Conservation (phyloP, 768 basidiomycete species). For the Gloeopeniophorella convolvens region DNA sequence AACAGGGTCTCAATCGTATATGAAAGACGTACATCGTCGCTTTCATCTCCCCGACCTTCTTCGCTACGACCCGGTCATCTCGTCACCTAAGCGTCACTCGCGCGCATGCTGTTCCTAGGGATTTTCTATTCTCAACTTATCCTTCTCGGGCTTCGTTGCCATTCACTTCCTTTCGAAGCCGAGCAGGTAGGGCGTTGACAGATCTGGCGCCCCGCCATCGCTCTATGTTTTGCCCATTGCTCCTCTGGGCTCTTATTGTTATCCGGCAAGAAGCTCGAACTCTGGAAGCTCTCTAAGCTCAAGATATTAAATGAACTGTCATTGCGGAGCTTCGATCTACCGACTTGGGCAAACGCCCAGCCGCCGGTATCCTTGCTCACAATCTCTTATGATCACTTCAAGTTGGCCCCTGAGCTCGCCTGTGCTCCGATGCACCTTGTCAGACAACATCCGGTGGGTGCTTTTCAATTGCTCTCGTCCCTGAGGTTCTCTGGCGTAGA, state of each 20-base stretch:
- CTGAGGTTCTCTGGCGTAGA: not conserved
- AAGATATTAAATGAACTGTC: slow-evolving; percentile 6
- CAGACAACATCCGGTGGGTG: not conserved
- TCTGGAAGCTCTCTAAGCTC: not conserved
- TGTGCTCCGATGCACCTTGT: not conserved
- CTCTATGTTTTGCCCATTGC: not conserved
- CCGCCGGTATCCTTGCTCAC: not conserved
- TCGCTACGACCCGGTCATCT: not conserved
- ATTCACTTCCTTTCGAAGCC: not conserved
- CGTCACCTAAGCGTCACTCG: not conserved
- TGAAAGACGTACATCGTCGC: not conserved
- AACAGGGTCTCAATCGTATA: not conserved
- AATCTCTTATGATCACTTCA: not conserved
- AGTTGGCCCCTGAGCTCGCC: too few species aligned
- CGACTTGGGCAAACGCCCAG: not conserved
- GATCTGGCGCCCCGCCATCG: not conserved
- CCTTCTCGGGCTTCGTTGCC: not conserved
- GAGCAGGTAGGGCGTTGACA: not conserved
- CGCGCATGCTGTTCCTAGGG: not conserved
- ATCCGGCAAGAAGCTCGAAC: not conserved
- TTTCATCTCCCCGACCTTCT: not conserved
- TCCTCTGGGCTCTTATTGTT: slow-evolving; percentile 1
- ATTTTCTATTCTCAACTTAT: not conserved
- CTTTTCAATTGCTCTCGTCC: not conserved
- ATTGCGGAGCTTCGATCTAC: not conserved